Base-by-base conservation (phyloP, 1,139 yeast genomes). In the Meyerozyma sp. region DNA sequence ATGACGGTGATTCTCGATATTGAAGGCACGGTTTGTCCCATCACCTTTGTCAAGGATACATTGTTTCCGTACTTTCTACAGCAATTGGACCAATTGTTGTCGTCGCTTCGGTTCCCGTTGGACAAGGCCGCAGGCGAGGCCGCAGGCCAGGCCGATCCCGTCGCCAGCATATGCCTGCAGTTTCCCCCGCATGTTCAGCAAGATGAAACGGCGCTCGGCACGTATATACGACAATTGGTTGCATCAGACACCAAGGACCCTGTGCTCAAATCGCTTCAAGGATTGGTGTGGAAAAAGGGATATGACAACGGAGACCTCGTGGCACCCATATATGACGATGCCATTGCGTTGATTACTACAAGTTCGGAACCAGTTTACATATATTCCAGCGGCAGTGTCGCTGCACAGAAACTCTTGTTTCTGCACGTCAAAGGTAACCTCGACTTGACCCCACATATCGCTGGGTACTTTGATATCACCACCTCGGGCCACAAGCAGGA, bases 11-110 rank as follows among this genome's bases (percentile, higher is more conserved):
- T 83, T 3, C 67, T 88, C 9, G 97, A 89, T 54, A 88, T 89
- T 25, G 97, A 91, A 59, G 98, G 98, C 16, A 90, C 97, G 0
- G 80, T 91, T 20, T 90, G 97, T 58, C 91, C 96, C 3, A 89
- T 90, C 29, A 75, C 90, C 1, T 90, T 89, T 56, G 98, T 90
- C 35, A 85, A 86, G 56, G 91, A 86, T 32, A 69, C 66, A 3
- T 66, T 90, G 37, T 84, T 79, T 49, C 78, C 78, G 0, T 73
- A 68, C 51, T 81, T 78, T 65, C 78, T 39, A 57, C 59, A 41
- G 43, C 56, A 55, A 48, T 61, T 45, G 59, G 39, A 54, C 40
- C 26, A 3, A 43, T 46, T 40, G 52, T 39, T 36, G 49, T 39
- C 14, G 34, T 10, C 11, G 26, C 18, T 37, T 47, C 34, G n/a